Evolutionary conservation across 805 yeast species (phyloP).

Genomic region (Yarrowia keelungensis): DNA sequence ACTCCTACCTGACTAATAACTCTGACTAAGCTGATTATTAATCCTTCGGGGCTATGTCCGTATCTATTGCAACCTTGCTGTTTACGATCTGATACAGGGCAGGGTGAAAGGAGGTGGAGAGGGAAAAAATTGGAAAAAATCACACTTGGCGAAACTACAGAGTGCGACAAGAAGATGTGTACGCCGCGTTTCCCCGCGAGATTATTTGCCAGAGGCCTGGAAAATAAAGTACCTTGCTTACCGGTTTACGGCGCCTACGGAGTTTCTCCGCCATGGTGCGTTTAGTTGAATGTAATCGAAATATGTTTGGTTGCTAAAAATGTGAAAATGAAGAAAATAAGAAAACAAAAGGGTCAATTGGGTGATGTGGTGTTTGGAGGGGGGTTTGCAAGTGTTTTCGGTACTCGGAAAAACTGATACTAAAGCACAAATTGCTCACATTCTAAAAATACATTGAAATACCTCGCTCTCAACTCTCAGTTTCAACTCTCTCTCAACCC

Average conservation of each 20-base stretch:
- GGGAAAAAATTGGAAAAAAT: background rate
- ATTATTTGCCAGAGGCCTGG: background rate
- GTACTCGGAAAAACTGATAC: too few species aligned
- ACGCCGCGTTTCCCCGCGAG: background rate
- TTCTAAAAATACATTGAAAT: too few species aligned
- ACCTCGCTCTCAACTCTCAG: too few species aligned
- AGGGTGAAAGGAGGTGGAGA: background rate
- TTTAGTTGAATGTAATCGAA: conserved; percentile 6
- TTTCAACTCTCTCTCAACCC: background rate
- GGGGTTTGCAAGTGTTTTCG: too few species aligned
- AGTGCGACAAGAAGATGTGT: too few species aligned
- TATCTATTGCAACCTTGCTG: background rate
- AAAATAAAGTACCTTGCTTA: background rate
- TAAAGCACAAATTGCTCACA: too few species aligned
- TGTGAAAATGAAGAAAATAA: background rate
- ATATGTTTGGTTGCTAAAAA: background rate
- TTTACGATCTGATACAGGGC: background rate
- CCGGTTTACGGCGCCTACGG: background rate
- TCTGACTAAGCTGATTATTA: background rate
- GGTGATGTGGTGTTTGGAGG: background rate
- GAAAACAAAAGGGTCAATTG: background rate
- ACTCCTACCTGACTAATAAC: too few species aligned
- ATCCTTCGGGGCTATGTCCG: background rate
- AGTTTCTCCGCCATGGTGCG: background rate
- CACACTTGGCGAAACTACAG: too few species aligned